Evolutionary conservation across 2,329 filamentous ascomycete genomes (phyloP).

Genomic region (Mariannaea elegans): DNA sequence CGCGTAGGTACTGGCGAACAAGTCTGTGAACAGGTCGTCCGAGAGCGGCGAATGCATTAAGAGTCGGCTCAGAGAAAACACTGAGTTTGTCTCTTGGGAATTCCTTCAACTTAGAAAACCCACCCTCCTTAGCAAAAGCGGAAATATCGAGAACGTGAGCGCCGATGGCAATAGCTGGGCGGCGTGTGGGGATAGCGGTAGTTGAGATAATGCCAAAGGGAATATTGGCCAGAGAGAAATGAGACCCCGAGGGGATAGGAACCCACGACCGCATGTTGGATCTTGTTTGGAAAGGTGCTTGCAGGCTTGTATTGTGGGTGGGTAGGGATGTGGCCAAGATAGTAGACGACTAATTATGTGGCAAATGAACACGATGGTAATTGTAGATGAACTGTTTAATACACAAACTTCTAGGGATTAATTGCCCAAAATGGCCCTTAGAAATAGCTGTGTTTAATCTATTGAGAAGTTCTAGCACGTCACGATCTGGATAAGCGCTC

Average conservation of each 20-base stretch:
- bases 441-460: conserved; percentile 2
- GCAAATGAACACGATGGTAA: too few relatives aligned
- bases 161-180: conserved; percentile 77
- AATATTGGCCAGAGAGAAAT: conserved; percentile 72
- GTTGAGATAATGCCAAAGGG: conserved; percentile 85
- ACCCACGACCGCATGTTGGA: conserved; percentile 32
- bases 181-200: conserved; percentile 60
- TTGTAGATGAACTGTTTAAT: too few relatives aligned
- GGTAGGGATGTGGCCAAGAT: too few relatives aligned
- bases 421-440: conserved; percentile 5
- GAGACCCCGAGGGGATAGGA: conserved; percentile 41
- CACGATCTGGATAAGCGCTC: conserved; percentile 3
- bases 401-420: too few relatives aligned
- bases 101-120: conserved; percentile 47
- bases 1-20: conserved; percentile 73
- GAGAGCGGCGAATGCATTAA: conserved; percentile 54
- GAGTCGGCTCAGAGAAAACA: conserved; percentile 41
- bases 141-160: conserved; percentile 75
- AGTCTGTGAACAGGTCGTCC: conserved; percentile 74
- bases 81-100: conserved; percentile 35
- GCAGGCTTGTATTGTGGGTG: too few relatives aligned
- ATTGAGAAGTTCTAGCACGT: background rate
- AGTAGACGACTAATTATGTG: too few relatives aligned
- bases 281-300: background rate
- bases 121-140: conserved; percentile 59